These are phyloP conservation scores for Lizonia empirigonia DNA, from an alignment of 2,329 filamentous ascomycete genomes.

Conservation along the genomic window DNA sequence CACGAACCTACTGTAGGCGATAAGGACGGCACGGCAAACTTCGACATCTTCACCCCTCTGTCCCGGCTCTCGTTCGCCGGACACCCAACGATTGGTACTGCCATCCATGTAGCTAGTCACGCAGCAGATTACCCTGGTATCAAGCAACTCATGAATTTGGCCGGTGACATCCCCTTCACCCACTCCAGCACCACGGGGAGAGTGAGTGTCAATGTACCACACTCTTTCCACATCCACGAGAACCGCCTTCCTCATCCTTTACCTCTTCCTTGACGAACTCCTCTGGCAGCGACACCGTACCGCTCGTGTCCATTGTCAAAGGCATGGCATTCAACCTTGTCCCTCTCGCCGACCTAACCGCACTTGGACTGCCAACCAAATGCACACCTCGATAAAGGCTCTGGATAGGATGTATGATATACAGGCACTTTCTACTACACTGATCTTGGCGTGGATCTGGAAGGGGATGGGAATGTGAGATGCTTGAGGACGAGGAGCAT, in stretches of 20 bases:
- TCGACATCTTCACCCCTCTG: conserved; percentile 60
- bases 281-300: conserved; percentile 24
- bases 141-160: conserved; percentile 20
- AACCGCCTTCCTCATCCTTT: conserved; percentile 43
- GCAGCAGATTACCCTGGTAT: conserved; percentile 20
- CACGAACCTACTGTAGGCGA: conserved; percentile 37
- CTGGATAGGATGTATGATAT: conserved; percentile 59
- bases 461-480: conserved; percentile 11
- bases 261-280: conserved; percentile 8
- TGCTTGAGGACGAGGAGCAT: conserved; percentile 65
- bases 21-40: conserved; percentile 22
- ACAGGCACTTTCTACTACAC: conserved; percentile 58
- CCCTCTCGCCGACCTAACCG: conserved; percentile 62
- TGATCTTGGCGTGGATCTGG: conserved; percentile 54
- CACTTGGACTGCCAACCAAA: conserved; percentile 29
- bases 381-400: conserved; percentile 43
- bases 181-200: conserved; percentile 1
- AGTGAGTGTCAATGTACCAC: conserved; percentile 66
- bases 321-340: conserved; percentile 74
- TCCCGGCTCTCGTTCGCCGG: conserved; percentile 61
- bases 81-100: conserved; percentile 62
- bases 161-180: conserved; percentile 25
- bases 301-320: conserved; percentile 61
- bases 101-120: conserved; percentile 51
- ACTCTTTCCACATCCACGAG: conserved; percentile 67